Base-by-base conservation (phyloP, 2,329 filamentous ascomycete species). In the Sarocladium brachiariae region DNA sequence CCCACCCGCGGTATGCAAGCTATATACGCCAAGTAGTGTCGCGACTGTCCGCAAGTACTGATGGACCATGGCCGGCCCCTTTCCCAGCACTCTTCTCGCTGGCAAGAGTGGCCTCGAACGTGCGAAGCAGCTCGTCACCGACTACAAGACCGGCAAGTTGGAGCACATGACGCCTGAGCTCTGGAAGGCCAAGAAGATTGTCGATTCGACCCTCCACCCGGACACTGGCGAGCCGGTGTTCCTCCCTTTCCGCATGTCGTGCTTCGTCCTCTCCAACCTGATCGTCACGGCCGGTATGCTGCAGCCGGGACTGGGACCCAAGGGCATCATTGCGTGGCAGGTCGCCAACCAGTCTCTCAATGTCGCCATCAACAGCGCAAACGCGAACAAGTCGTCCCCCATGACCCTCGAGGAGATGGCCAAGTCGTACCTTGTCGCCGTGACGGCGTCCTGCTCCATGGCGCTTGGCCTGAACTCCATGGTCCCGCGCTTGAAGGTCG, bases 231-330 rank as follows among this genome's bases (percentile, higher is more conserved):
- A 91, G 66, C 86, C 92, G 45, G 91, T 99, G 55, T 81, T 97
- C 60, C 78, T 99, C 16, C 93, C 93, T 18, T 97, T 97, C 67
- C 88, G 93, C 65, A 99, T 99, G 93, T 97, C 92, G 49, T 87
- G 81, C 70, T 99, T 93, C 65, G 90, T 95, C 50, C 70, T 97
- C 51, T 91, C 91, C 56, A 99, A 99, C 70, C 72, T 99, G 66
- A 76, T 97, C 52, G 92, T 97, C 54, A 99, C 93, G 41, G 92
- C 84, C 6, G 93, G 93, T 61, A 99, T 99, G 93, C 85, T 99
- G 51, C 93, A 92, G 50, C 93, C 93, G 2, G 87, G 87, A 9
- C 79, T 97, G 21, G 74, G 80, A 60, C 96, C 86, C 39, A 78
- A 80, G 37, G 93, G 92, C 49, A 96, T 89, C 4, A 76, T 97